phyloP scores from a whole-genome alignment of 306 rosid species.

The Dalbergia cochinchinensis region DNA sequence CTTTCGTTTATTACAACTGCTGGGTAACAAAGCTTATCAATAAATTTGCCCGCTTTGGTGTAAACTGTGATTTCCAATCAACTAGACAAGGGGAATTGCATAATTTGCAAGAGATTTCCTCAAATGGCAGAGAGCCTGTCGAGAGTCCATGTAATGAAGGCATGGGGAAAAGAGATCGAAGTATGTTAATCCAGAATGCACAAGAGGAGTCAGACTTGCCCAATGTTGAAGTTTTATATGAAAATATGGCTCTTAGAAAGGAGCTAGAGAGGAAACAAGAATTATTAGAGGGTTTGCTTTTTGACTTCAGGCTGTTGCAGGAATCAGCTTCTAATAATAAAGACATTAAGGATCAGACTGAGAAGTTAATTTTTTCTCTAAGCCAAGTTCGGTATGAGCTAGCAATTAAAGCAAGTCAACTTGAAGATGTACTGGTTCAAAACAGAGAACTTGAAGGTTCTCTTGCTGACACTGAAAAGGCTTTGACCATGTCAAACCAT shows the following conservation, averaged over 20 bases:
- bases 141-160: slow-evolving; percentile 32
- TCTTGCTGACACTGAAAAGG: slow-evolving; percentile 68
- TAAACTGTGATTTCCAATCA: slow-evolving; percentile 42
- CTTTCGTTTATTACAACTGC: slow-evolving; percentile 66
- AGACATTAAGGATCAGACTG: slow-evolving; percentile 83
- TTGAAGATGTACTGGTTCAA: slow-evolving; percentile 63
- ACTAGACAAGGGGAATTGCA: slow-evolving; percentile 46
- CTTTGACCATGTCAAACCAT: slow-evolving; percentile 64
- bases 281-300: slow-evolving; percentile 85
- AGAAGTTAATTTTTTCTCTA: slow-evolving; percentile 64
- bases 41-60: slow-evolving; percentile 44
- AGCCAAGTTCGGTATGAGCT: slow-evolving; percentile 73
- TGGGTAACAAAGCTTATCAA: slow-evolving; percentile 48
- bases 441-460: slow-evolving; percentile 66
- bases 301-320: slow-evolving; percentile 90
- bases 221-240: slow-evolving; percentile 51
- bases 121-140: slow-evolving; percentile 49
- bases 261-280: slow-evolving; percentile 81
- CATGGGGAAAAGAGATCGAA: slow-evolving; percentile 42
- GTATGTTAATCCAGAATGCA: slow-evolving; percentile 43
- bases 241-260: slow-evolving; percentile 67
- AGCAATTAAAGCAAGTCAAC: slow-evolving; percentile 69
- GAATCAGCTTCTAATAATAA: slow-evolving; percentile 82
- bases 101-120: slow-evolving; percentile 42
- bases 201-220: slow-evolving; percentile 56